Percentiles rank a stretch among this genome's conserved stretches.
These are phyloP conservation scores for Podila verticillata DNA, from an alignment of 192 early-diverging fungal genomes.

Conservation along the genomic window DNA sequence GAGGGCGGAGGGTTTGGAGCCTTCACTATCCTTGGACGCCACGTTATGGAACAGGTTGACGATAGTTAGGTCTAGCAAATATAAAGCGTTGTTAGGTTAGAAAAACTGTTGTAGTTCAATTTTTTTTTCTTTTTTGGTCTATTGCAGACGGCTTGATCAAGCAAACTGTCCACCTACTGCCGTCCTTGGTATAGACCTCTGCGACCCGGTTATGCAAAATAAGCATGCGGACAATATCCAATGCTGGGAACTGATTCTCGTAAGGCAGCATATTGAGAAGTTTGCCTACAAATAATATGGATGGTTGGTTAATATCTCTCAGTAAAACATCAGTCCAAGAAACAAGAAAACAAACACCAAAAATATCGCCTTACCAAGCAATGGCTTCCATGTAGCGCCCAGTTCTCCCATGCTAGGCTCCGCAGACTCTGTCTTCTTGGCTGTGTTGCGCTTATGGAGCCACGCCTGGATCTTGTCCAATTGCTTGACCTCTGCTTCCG, in stretches of 20 bases:
- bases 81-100: neutral
- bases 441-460: slow-evolving; percentile 43
- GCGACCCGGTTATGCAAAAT: slow-evolving; percentile 56
- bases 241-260: slow-evolving; percentile 67
- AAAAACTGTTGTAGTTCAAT: slow-evolving; percentile 3
- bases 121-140: slow-evolving; percentile 4
- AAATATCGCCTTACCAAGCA: slow-evolving; percentile 13
- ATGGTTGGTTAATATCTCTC: neutral
- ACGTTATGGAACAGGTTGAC: slow-evolving; percentile 31
- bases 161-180: slow-evolving; percentile 14
- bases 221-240: slow-evolving; percentile 72
- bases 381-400: slow-evolving; percentile 33
- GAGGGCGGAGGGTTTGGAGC: slow-evolving; percentile 60
- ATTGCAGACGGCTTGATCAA: slow-evolving; percentile 7
- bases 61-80: slow-evolving; percentile 16
- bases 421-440: slow-evolving; percentile 16
- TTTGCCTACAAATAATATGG: slow-evolving; percentile 14
- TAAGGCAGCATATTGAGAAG: slow-evolving; percentile 45
- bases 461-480: slow-evolving; percentile 39
- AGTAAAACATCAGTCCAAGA: neutral
- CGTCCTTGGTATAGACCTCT: slow-evolving; percentile 57
- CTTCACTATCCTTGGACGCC: slow-evolving; percentile 16
- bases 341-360: slow-evolving; percentile 1
- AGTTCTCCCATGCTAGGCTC: slow-evolving; percentile 44
- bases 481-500: slow-evolving; percentile 28